A percentile compares a stretch with the other conserved stretches of the same genome.
phyloP scores from a whole-genome alignment of 2,329 filamentous ascomycete genomes.

The Fusarium keratoplasticum region DNA sequence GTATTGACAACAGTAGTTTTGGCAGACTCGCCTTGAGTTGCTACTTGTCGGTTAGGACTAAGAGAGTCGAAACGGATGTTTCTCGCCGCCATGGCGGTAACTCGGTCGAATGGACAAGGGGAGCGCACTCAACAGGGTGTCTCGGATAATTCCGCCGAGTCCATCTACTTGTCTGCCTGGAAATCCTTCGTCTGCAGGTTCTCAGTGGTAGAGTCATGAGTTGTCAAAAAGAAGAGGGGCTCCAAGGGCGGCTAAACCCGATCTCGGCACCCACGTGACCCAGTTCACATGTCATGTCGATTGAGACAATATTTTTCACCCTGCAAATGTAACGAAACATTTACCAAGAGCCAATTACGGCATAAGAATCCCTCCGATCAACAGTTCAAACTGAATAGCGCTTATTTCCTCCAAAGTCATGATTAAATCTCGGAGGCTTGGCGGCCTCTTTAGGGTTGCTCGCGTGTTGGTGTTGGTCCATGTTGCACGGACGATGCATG shows the following conservation, averaged over 20 bases:
- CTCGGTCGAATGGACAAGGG: neutral
- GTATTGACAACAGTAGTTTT: neutral
- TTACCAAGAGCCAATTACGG: neutral
- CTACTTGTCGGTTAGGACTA: conserved; percentile 22
- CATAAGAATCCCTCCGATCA: neutral
- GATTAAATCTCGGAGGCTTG: neutral
- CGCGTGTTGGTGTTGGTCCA: neutral
- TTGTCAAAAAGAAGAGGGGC: neutral
- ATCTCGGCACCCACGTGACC: neutral
- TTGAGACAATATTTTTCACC: neutral
- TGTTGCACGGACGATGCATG: neutral
- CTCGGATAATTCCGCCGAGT: neutral
- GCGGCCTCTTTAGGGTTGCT: neutral
- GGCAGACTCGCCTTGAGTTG: conserved; percentile 23
- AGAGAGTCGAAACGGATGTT: conserved; percentile 34
- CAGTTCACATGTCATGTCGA: neutral
- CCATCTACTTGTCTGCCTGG: neutral
- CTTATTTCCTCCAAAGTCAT: neutral
- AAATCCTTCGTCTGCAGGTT: neutral
- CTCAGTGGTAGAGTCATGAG: neutral
- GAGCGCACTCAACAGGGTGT: neutral
- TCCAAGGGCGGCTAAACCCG: neutral
- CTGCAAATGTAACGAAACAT: neutral
- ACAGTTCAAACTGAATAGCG: neutral
- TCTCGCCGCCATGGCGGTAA: neutral